These are phyloP conservation scores for Phoenix roebelenii DNA, from an alignment of 176 grass and related monocot species.

Conservation along the genomic window DNA sequence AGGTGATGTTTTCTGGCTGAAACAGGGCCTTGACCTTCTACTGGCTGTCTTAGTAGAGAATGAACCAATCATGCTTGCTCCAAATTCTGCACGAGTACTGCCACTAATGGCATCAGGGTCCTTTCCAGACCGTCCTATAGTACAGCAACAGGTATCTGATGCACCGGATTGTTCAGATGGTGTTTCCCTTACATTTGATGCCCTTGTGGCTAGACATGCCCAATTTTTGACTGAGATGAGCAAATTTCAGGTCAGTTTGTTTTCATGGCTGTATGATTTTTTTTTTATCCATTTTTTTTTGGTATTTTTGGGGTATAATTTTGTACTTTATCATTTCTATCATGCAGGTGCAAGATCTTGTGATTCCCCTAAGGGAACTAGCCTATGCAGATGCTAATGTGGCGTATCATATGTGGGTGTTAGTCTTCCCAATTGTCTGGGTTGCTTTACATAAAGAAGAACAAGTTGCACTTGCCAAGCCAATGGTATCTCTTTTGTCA, in stretches of 20 bases:
- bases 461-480: constrained; percentile 86
- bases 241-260: constrained; percentile 68
- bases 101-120: constrained; percentile 55
- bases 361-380: constrained; percentile 83
- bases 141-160: constrained; percentile 49
- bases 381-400: constrained; percentile 92
- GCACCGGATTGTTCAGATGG: constrained; percentile 51
- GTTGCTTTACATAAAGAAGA: constrained; percentile 93
- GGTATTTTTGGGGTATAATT: constrained; percentile 1
- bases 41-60: constrained; percentile 93
- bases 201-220: constrained; percentile 62
- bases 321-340: constrained; percentile 16
- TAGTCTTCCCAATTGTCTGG: constrained; percentile 99
- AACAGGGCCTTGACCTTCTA: constrained; percentile 94
- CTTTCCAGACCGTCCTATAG: constrained; percentile 44
- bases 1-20: constrained; percentile 96
- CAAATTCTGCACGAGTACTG: constrained; percentile 90
- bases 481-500: constrained; percentile 85
- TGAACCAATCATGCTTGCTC: constrained; percentile 75
- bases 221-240: constrained; percentile 85
- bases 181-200: constrained; percentile 62
- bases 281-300: constrained; percentile 8
- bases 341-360: constrained; percentile 72
- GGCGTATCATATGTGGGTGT: constrained; percentile 97
- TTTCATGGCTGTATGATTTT: background rate